Evolutionary conservation across 2,329 filamentous ascomycete genomes (phyloP).

Genomic region (Claviceps maximensis): DNA sequence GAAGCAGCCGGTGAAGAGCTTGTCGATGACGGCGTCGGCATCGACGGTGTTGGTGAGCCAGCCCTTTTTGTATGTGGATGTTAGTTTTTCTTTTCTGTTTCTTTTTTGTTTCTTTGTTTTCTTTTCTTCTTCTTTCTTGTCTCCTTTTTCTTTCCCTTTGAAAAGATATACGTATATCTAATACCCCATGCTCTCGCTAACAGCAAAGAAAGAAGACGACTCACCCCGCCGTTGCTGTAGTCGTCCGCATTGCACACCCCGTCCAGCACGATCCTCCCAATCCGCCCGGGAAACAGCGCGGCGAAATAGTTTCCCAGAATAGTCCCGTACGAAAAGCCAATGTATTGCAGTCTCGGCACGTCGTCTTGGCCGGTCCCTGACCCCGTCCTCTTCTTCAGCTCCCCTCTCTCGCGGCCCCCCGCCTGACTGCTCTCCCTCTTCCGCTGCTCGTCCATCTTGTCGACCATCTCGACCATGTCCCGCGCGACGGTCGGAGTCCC

Average conservation of each 20-base stretch:
- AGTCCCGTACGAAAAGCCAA: slow-evolving; percentile 35
- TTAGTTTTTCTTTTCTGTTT: too few relatives aligned
- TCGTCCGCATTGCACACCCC: slow-evolving; percentile 24
- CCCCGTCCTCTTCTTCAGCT: slow-evolving; percentile 8
- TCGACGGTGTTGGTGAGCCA: slow-evolving; percentile 26
- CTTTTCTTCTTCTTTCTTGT: too few relatives aligned
- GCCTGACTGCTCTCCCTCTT: slow-evolving; percentile 4
- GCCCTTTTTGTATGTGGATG: slow-evolving; percentile 14
- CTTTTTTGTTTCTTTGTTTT: too few relatives aligned
- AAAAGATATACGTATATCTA: too few relatives aligned
- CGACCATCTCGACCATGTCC: slow-evolving; percentile 32
- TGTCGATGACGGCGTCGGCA: slow-evolving; percentile 20
- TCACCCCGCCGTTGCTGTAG: slow-evolving; percentile 19
- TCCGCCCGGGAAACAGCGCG: slow-evolving; percentile 21
- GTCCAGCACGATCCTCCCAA: slow-evolving; percentile 29
- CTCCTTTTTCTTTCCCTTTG: too few relatives aligned
- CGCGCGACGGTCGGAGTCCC: slow-evolving; percentile 26
- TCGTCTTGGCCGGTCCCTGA: background rate
- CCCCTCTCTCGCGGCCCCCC: background rate
- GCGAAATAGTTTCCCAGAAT: slow-evolving; percentile 23
- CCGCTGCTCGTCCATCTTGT: slow-evolving; percentile 23
- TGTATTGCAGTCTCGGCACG: slow-evolving; percentile 26
- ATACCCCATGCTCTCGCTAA: too few relatives aligned
- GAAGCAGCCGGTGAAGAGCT: slow-evolving; percentile 25
- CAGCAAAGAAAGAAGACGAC: too few relatives aligned